Conservation (phyloP, 2,329 filamentous ascomycete species). For the Grosmannia clavigera region DNA sequence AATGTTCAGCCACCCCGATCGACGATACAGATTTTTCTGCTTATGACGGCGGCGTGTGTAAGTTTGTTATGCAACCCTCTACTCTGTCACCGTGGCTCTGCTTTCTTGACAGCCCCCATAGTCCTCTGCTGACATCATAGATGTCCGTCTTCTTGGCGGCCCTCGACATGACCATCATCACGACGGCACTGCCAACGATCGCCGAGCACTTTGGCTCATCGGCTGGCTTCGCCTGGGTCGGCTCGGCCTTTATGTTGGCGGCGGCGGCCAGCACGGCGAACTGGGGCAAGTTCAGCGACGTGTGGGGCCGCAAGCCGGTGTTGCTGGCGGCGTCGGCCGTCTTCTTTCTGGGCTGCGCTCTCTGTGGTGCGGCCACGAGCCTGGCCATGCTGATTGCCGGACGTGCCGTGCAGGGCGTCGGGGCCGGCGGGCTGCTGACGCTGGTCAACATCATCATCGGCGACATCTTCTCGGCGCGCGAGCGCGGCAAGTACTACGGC, state of each 20-base stretch:
- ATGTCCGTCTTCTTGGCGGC: constrained; percentile 37
- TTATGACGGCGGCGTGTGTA: constrained; percentile 1
- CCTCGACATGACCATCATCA: constrained; percentile 49
- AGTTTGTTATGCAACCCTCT: background rate
- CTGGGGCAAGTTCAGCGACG: constrained; percentile 53
- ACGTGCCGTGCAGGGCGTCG: constrained; percentile 43
- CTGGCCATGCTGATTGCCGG: constrained; percentile 42
- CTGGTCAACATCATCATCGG: constrained; percentile 47
- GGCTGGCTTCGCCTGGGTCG: constrained; percentile 66
- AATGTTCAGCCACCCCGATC: background rate
- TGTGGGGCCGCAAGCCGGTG: constrained; percentile 45
- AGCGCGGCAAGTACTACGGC: constrained; percentile 14
- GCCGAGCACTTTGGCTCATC: constrained; percentile 50
- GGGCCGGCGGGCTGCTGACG: constrained; percentile 45
- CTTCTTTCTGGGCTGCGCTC: constrained; percentile 42
- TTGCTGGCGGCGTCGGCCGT: constrained; percentile 36
- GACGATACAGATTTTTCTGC: background rate
- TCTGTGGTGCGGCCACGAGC: constrained; percentile 36
- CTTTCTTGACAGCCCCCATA: background rate
- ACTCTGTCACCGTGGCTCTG: background rate
- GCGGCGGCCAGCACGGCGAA: constrained; percentile 54
- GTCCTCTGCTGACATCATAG: background rate
- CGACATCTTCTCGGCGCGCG: constrained; percentile 23
- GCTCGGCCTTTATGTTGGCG: constrained; percentile 59
- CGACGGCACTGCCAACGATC: constrained; percentile 56